A percentile compares a stretch with the other conserved stretches of the same genome.
phyloP scores from a whole-genome alignment of 768 basidiomycete species.

The Termitomyces sp. region DNA sequence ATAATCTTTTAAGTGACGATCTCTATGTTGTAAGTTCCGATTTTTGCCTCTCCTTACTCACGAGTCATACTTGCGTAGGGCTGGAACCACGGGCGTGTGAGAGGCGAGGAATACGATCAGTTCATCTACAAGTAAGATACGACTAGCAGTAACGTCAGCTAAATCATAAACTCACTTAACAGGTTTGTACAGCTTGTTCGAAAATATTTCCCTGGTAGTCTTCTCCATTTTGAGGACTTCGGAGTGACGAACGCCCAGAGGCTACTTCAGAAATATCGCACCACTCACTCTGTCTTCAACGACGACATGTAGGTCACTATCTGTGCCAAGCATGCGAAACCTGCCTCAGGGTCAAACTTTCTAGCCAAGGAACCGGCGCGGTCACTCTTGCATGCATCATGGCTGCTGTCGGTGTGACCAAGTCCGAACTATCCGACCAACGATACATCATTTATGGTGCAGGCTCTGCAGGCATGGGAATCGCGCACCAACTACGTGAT shows the following conservation, averaged over 20 bases:
- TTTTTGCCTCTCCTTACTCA: background rate
- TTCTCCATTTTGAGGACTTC: slow-evolving; percentile 86
- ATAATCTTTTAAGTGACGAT: slow-evolving; percentile 51
- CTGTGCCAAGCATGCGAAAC: background rate
- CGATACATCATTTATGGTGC: slow-evolving; percentile 76
- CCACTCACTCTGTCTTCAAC: slow-evolving; percentile 70
- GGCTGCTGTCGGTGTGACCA: slow-evolving; percentile 64
- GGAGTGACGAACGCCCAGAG: slow-evolving; percentile 72
- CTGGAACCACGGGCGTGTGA: slow-evolving; percentile 62
- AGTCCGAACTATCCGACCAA: slow-evolving; percentile 61
- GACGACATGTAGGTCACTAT: slow-evolving; percentile 62
- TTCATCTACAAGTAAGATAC: slow-evolving; percentile 64
- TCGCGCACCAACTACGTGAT: slow-evolving; percentile 68
- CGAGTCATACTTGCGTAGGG: slow-evolving; percentile 37
- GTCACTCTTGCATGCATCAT: slow-evolving; percentile 68
- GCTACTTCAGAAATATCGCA: slow-evolving; percentile 55
- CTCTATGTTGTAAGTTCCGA: slow-evolving; percentile 57
- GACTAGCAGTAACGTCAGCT: background rate
- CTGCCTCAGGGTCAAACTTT: background rate
- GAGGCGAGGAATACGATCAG: slow-evolving; percentile 67
- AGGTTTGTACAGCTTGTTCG: slow-evolving; percentile 75
- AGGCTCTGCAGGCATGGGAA: slow-evolving; percentile 79
- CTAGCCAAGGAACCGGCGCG: slow-evolving; percentile 70
- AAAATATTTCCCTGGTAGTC: slow-evolving; percentile 58
- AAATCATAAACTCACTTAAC: background rate